Conservation (phyloP, 495 filamentous ascomycete genomes). For the Aspergillus avenaceus region DNA sequence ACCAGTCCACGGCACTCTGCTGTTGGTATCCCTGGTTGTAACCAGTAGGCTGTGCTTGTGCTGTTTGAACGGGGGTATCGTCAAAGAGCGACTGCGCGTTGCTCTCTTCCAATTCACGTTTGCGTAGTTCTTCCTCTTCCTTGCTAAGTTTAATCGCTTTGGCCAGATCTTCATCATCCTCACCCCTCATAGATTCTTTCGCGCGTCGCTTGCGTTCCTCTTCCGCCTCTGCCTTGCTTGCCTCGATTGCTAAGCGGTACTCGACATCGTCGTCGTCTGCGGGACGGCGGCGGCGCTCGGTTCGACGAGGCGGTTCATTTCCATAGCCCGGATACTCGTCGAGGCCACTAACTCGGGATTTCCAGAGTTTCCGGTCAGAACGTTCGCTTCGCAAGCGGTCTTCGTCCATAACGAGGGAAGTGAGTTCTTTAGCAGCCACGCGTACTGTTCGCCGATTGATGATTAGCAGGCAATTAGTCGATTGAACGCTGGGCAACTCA, state of each 20-base stretch:
- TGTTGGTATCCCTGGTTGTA: slow-evolving; percentile 98
- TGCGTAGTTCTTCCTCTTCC: slow-evolving; percentile 87
- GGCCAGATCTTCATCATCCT: slow-evolving; percentile 80
- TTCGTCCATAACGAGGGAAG: slow-evolving; percentile 89
- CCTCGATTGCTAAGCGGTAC: slow-evolving; percentile 89
- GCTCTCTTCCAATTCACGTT: slow-evolving; percentile 82
- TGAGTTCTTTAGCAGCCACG: slow-evolving; percentile 93
- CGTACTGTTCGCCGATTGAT: slow-evolving; percentile 61
- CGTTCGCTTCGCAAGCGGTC: slow-evolving; percentile 89
- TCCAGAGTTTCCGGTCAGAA: slow-evolving; percentile 91
- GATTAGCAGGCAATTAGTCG: neutral
- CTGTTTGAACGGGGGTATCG: slow-evolving; percentile 59
- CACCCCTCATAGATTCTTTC: slow-evolving; percentile 45
- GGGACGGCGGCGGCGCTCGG: slow-evolving; percentile 41
- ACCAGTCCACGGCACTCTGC: slow-evolving; percentile 91
- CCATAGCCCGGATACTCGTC: slow-evolving; percentile 58
- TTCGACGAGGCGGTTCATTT: slow-evolving; percentile 33
- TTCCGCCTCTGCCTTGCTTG: slow-evolving; percentile 92
- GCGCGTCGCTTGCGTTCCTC: slow-evolving; percentile 73
- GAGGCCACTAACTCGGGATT: slow-evolving; percentile 88
- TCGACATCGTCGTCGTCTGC: slow-evolving; percentile 82
- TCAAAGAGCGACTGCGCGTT: slow-evolving; percentile 88
- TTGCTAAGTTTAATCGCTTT: slow-evolving; percentile 96
- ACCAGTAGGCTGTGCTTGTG: slow-evolving; percentile 73
- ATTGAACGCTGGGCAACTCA: slow-evolving; percentile 32